Evolutionary conservation across 2,329 filamentous ascomycete species (phyloP), one percentile per base, ranked within the genome.

Genomic region (Aspergillus cejpii): DNA sequence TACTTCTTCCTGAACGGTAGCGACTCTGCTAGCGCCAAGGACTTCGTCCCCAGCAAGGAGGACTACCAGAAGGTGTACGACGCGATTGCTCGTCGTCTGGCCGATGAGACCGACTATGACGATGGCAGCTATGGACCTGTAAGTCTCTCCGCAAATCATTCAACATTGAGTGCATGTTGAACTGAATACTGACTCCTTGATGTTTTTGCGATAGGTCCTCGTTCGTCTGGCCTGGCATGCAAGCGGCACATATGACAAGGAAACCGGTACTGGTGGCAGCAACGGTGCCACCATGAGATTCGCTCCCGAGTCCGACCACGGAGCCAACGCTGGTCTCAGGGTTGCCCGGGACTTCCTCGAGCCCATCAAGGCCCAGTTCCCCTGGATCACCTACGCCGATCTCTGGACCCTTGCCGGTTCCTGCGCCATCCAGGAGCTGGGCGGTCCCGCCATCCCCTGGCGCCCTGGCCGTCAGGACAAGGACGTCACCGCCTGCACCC

Each of bases 281-380:
- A 95, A 97, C 69, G 91, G 92, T 55, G 91, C 91, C 46, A 96
- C 90, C 55, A 97, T 97, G 92, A 83, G 92, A 64, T 97, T 96
- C 67, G 76, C 83, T 19, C 90, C 91, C 37, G 92, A 97, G 74
- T 76, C 80, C 49, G 83, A 84, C 67, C 91, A 98, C 71, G 89
- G 89, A 57, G 92, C 91, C 70, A 98, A 98, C 64, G 88, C 91
- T 48, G 92, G 91, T 57, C 77, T 97, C 61, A 82, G 85, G 65
- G 73, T 80, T 58, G 92, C 91, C 51, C 87, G 91, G 48, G 84
- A 94, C 71, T 96, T 97, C 76, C 80, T 97, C 48, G 86, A 94
- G 72, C 89, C 90, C 51, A 77, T 97, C 60, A 94, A 96, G 76
- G 74, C 76, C 56, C 82, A 90, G 71, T 90, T 87, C 79, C 90